Conservation (phyloP, 1,284 basidiomycete genomes). For the Rhodofomes roseus region DNA sequence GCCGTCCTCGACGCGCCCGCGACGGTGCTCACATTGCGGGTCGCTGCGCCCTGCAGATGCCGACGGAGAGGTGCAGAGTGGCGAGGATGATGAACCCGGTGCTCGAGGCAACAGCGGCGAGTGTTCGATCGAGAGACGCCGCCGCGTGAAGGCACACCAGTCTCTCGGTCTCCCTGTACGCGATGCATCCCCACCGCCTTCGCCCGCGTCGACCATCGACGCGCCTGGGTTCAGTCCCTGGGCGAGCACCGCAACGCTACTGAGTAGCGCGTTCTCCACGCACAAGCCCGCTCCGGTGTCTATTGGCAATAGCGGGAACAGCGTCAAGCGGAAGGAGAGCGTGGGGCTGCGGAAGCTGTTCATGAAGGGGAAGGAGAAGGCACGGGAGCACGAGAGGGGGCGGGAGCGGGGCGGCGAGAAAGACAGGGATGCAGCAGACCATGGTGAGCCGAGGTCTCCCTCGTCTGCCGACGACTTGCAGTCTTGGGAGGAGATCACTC, state of each 20-base stretch:
- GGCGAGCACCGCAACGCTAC: constrained; percentile 26
- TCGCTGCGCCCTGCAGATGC: constrained; percentile 15
- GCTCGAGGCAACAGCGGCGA: constrained; percentile 12
- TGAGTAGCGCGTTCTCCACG: constrained; percentile 14
- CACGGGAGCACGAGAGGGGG: constrained; percentile 18
- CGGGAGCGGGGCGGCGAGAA: constrained; percentile 16
- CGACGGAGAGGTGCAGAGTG: constrained; percentile 13
- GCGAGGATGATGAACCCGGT: constrained; percentile 15
- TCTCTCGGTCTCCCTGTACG: constrained; percentile 8
- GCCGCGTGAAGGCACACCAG: constrained; percentile 1
- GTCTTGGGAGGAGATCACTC: neutral
- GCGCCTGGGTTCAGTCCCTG: constrained; percentile 16
- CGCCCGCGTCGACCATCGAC: constrained; percentile 16
- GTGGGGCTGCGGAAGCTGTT: constrained; percentile 30
- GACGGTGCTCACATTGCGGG: constrained; percentile 24
- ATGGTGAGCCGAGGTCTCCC: neutral
- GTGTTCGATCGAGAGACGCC: neutral
- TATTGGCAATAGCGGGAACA: neutral
- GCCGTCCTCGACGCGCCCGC: constrained; percentile 6
- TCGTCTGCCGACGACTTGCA: neutral
- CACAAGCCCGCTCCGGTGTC: constrained; percentile 8
- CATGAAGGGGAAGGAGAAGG: constrained; percentile 28
- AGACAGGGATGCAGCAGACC: neutral
- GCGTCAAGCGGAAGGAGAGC: constrained; percentile 24
- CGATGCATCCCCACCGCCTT: constrained; percentile 14